Evolutionary conservation across 305 asterid genomes (phyloP), one percentile per base, ranked within the genome.

Genomic region (Withania somnifera): DNA sequence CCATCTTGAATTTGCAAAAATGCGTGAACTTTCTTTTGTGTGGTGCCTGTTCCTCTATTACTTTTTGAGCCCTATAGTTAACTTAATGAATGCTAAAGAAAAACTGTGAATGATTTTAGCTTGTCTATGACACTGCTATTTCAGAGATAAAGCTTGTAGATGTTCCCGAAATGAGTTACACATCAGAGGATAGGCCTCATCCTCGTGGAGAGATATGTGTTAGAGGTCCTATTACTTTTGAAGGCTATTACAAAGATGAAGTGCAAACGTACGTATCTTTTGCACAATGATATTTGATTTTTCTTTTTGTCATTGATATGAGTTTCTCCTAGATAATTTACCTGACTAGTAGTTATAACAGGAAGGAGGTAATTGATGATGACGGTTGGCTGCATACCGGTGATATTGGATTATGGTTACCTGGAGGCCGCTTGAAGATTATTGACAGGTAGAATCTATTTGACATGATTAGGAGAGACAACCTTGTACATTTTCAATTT

Each of bases 181-280:
- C 98, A 66, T 91, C 98, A 38, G 95, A 88, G 87, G 99, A 96
- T 91, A 91, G 84, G 83, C 99, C 98, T 32, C 87, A 93, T 88
- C 98, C 98, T 77, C 98, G 99, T 71, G 99, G 99, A 78, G 99
- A 96, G 92, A 94, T 96, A 86, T 96, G 99, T 88, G 97, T 94
- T 82, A 91, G 99, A 90, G 99, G 99, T 51, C 98, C 93, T 86
- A 93, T 85, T 80, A 51, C 92, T 71, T 96, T 96, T 90, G 90
- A 85, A 85, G 98, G 98, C 90, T 94, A 96, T 85, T 96, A 82
- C 90, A 94, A 93, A 87, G 98, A 94, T 86, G 98, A 93, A 89
- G 84, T 88, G 85, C 98, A 93, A 73, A 92, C 97, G 99, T 96
- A 90, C 32, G 76, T 71, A 68, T 63, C 84, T 88, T 84, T 20